Evolutionary conservation across 2,329 filamentous ascomycete genomes (phyloP), one percentile per base, ranked within the genome.

Genomic region (Arthrobotrys sphaeroides): DNA sequence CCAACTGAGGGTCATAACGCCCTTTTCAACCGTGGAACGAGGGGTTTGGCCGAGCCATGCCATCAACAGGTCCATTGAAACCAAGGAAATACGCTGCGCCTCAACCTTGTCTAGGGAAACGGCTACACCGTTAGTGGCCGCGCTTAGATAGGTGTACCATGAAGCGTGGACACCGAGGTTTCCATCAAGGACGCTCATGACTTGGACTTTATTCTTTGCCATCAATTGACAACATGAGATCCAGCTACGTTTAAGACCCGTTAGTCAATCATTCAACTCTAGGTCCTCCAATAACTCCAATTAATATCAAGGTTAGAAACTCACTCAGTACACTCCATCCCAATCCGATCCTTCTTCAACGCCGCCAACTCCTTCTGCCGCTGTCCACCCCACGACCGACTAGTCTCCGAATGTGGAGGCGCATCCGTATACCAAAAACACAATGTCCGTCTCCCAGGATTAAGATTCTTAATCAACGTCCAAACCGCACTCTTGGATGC

Each of bases 401-500:
- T 57, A 80, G 77, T 77, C 81, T 62, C 60, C 31, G 75, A 81
- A 78, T 86, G 85, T n/a, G 86, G 84, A 36, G 84, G 82, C 10
- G 84, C 84, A 80, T 87, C 85, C 0, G 85, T 83, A 73, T 85
- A 87, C 16, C 86, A 79, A 3, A 87, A 77, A 49, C 86, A 82
- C n/a, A 87, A 79, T 0, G 86, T 87, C 13, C 83, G 85, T 5
- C 84, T 85, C 9, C 84, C 83, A 0, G 82, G 77, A 26, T 85
- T 83, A 84, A 87, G 86, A 26, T 84, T 77, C 42, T 82, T 76
- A 77, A 87, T 83, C 0, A 85, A 84, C 6, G 80, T 80, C 0
- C 85, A 85, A 2, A 87, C 82, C 0, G 82, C 85, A 0, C 85
- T 85, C 81, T 87, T 86, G 5, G 82, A 80, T 1, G 85, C 85